Evolutionary conservation across 768 basidiomycete genomes (phyloP).

Genomic region (Dictyophora rubrovolvata): DNA sequence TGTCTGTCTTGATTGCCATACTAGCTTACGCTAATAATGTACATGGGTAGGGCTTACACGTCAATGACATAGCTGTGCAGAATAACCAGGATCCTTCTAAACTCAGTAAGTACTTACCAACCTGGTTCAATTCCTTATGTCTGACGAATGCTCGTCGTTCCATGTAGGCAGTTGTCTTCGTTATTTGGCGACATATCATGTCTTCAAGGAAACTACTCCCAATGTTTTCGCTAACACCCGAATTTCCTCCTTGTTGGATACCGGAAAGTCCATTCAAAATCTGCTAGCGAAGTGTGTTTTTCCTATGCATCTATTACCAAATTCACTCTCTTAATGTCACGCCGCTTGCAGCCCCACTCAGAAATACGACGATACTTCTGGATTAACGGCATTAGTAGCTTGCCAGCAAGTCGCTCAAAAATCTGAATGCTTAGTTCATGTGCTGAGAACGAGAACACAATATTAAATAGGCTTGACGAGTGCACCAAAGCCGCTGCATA

Average conservation of each 20-base stretch:
- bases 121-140: no score
- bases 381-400: constrained; percentile 13
- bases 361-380: constrained; percentile 15
- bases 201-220: constrained; percentile 57
- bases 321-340: neutral
- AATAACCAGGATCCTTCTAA: constrained; percentile 23
- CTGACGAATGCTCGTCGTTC: no score
- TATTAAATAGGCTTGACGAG: constrained; percentile 13
- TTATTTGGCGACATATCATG: constrained; percentile 69
- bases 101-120: constrained; percentile 21
- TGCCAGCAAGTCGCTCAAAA: constrained; percentile 8
- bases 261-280: constrained; percentile 45
- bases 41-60: constrained; percentile 7
- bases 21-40: no score
- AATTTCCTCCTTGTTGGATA: constrained; percentile 58
- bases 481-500: constrained; percentile 10
- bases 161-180: constrained; percentile 58
- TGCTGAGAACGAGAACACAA: no score
- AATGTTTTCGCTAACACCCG: constrained; percentile 67
- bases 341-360: constrained; percentile 8
- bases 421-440: no score
- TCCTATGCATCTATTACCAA: neutral
- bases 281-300: constrained; percentile 36
- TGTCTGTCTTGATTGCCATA: no score
- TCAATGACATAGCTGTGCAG: constrained; percentile 25